phyloP scores from a whole-genome alignment of 129 eudicot species.

The Cynara cardunculus region DNA sequence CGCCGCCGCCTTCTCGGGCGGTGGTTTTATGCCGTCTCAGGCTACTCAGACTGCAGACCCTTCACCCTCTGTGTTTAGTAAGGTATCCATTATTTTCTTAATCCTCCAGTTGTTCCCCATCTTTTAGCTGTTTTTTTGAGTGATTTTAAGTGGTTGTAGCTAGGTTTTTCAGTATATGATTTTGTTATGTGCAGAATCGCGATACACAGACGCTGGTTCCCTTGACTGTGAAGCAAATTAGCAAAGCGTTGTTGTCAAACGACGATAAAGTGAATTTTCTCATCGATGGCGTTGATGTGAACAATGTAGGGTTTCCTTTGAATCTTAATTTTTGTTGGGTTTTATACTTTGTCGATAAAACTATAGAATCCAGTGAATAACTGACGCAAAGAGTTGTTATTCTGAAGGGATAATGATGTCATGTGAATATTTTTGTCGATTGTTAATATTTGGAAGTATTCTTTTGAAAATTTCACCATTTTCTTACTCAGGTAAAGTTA shows the following conservation, averaged over 20 bases:
- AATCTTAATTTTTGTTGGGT: not conserved
- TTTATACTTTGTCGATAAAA: not conserved
- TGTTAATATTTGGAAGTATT: not conserved
- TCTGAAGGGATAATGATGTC: not conserved
- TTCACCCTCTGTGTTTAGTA: constrained; percentile 38
- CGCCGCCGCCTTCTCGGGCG: constrained; percentile 83
- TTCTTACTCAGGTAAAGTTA: not conserved
- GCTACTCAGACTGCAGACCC: constrained; percentile 71
- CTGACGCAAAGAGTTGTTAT: not conserved
- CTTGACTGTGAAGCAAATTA: constrained; percentile 78
- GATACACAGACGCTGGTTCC: constrained; percentile 70
- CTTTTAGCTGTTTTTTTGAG: not conserved
- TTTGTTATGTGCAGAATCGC: constrained; percentile 45
- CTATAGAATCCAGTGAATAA: not conserved
- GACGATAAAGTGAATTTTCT: constrained; percentile 61
- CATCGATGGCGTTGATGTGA: constrained; percentile 73
- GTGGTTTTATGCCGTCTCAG: constrained; percentile 85
- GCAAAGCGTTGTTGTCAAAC: constrained; percentile 41
- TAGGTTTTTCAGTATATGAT: not conserved
- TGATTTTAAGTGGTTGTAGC: not conserved
- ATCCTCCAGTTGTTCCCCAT: not conserved
- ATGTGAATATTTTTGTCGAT: not conserved
- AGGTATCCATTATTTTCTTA: not conserved
- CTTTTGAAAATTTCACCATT: not conserved
- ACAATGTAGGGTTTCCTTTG: constrained; percentile 42